Percentiles rank a stretch among this genome's conserved stretches.
These are phyloP conservation scores for Berkeleyomyces rouxiae DNA, from an alignment of 2,329 filamentous ascomycete species.

Conservation along the genomic window DNA sequence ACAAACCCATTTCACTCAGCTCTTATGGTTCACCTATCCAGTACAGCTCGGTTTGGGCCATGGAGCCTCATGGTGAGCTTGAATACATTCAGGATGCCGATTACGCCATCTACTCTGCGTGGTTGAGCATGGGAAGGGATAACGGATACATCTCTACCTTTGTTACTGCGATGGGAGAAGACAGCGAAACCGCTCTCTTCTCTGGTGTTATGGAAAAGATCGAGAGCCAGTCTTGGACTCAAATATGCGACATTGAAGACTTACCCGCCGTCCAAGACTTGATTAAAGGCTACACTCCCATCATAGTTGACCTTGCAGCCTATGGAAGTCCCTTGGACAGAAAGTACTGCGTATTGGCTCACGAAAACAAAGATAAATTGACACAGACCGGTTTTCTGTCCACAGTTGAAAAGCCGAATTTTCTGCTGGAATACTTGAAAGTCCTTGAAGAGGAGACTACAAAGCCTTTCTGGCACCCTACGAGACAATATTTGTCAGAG, in stretches of 20 bases:
- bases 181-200: conserved; percentile 9
- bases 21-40: conserved; percentile 9
- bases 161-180: conserved; percentile 12
- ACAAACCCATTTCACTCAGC: conserved; percentile 15
- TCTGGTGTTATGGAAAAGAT: conserved; percentile 15
- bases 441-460: conserved; percentile 6
- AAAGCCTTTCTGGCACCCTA: conserved; percentile 15
- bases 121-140: conserved; percentile 10
- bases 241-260: conserved; percentile 8
- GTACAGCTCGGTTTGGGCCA: conserved; percentile 14
- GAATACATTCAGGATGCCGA: conserved; percentile 12
- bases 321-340: conserved; percentile 12
- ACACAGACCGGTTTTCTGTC: conserved; percentile 10
- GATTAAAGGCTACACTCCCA: neutral
- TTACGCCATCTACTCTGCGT: conserved; percentile 10
- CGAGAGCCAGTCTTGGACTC: conserved; percentile 9
- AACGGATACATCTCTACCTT: conserved; percentile 14
- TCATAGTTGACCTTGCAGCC: conserved; percentile 11
- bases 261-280: conserved; percentile 8
- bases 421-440: neutral
- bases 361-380: conserved; percentile 13
- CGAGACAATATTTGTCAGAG: conserved; percentile 10
- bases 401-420: neutral
- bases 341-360: conserved; percentile 11
- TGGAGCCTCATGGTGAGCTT: neutral